Conservation (phyloP, 1,284 basidiomycete genomes). For the Melampsora americana region DNA sequence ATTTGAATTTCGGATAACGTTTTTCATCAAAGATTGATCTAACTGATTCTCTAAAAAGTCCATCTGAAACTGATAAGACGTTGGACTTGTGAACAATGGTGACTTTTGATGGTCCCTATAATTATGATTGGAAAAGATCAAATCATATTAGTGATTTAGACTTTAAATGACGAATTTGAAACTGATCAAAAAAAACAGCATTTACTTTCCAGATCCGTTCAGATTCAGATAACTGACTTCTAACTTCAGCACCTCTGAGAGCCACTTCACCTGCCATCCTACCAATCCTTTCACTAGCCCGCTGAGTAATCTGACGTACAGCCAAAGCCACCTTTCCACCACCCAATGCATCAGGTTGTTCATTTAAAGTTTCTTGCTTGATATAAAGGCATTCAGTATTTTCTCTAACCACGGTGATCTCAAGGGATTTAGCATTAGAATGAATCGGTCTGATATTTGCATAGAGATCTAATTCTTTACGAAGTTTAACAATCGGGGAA, state of each 20-base stretch:
- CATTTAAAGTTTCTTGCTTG: conserved; percentile 40
- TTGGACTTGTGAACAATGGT: conserved; percentile 97
- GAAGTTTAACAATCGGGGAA: conserved; percentile 91
- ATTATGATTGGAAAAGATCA: neutral
- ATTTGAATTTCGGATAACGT: conserved; percentile 65
- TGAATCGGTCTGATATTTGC: conserved; percentile 88
- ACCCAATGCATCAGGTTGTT: conserved; percentile 57
- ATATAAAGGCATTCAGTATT: conserved; percentile 86
- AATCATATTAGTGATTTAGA: neutral
- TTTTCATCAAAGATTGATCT: conserved; percentile 67
- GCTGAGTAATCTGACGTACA: conserved; percentile 90
- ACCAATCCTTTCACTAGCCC: conserved; percentile 84
- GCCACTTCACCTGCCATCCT: conserved; percentile 94
- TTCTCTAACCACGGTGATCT: conserved; percentile 93
- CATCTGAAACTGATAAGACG: conserved; percentile 91
- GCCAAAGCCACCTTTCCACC: conserved; percentile 83
- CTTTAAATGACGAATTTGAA: neutral
- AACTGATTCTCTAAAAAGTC: conserved; percentile 86
- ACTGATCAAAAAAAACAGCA: conserved; percentile 6
- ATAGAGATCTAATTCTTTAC: conserved; percentile 93
- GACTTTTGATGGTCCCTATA: conserved; percentile 60
- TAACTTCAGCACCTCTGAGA: conserved; percentile 54
- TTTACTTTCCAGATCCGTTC: conserved; percentile 52
- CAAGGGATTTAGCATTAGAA: conserved; percentile 58
- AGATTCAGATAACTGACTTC: conserved; percentile 53